phyloP scores from a whole-genome alignment of 2,329 filamentous ascomycete genomes.

The Fusarium albosuccineum region DNA sequence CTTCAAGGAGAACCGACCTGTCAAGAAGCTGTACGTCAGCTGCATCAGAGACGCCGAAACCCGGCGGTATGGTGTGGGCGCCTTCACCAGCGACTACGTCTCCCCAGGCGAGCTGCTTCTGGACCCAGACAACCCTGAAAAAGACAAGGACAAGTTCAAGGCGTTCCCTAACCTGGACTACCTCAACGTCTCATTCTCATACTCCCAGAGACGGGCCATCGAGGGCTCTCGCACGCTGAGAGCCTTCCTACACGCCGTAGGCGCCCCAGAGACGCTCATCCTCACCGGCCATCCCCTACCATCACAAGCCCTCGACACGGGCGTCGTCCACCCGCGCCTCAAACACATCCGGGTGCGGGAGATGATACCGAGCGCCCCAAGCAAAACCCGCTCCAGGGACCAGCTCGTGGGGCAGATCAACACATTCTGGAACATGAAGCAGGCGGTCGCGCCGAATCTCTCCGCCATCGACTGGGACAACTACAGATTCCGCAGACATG shows the following conservation, averaged over 20 bases:
- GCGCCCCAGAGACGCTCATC: constrained; percentile 18
- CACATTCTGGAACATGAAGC: constrained; percentile 17
- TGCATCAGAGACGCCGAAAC: neutral
- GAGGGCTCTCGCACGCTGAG: constrained; percentile 21
- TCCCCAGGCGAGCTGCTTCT: constrained; percentile 9
- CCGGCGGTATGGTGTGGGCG: too few relatives aligned
- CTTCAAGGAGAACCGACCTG: constrained; percentile 21
- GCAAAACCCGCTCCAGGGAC: neutral
- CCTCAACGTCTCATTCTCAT: constrained; percentile 18
- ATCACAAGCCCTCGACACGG: neutral
- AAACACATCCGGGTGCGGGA: constrained; percentile 24
- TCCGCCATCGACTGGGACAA: constrained; percentile 32
- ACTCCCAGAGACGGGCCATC: neutral
- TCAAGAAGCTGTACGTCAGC: constrained; percentile 19
- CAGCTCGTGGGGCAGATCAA: constrained; percentile 16
- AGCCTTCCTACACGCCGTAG: constrained; percentile 26
- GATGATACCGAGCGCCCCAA: neutral
- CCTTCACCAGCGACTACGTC: too few relatives aligned
- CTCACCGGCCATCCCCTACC: constrained; percentile 23
- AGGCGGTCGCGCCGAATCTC: constrained; percentile 19
- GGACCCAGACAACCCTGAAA: neutral
- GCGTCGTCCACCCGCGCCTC: constrained; percentile 15
- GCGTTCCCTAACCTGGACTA: constrained; percentile 24
- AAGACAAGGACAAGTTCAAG: constrained; percentile 26
- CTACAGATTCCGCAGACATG: constrained; percentile 28